A percentile compares a stretch with the other conserved stretches of the same genome.
These are phyloP conservation scores for Baudoinia panamericana DNA, from an alignment of 495 filamentous ascomycete species.

Conservation along the genomic window DNA sequence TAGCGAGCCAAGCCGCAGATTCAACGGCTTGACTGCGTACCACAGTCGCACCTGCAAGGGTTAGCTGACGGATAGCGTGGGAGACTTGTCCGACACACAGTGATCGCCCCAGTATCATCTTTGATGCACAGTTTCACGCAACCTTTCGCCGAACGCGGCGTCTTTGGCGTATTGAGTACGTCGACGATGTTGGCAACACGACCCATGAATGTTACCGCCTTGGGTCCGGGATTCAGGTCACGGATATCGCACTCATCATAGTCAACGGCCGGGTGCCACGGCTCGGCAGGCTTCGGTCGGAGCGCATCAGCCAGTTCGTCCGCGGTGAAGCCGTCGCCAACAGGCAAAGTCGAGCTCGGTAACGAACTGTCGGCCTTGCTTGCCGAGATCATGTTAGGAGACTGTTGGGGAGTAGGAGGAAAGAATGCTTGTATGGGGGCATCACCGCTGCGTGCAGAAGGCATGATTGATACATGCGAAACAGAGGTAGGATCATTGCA, in stretches of 20 bases:
- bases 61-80: not conserved
- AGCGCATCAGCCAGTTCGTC: conserved; percentile 33
- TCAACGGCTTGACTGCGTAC: conserved; percentile 25
- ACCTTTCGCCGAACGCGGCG: conserved; percentile 32
- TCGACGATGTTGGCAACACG: conserved; percentile 45
- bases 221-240: conserved; percentile 39
- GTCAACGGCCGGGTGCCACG: conserved; percentile 42
- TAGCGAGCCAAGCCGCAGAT: conserved; percentile 27
- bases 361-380: too few species aligned
- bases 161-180: conserved; percentile 28
- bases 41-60: conserved; percentile 26
- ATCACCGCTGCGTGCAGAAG: conserved; percentile 15
- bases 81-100: conserved; percentile 29
- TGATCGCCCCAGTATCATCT: conserved; percentile 45
- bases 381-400: conserved; percentile 7
- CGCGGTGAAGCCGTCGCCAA: conserved; percentile 40
- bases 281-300: conserved; percentile 29
- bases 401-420: conserved; percentile 9
- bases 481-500: too few species aligned
- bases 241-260: conserved; percentile 41
- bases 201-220: conserved; percentile 41
- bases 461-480: too few species aligned
- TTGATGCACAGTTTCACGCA: conserved; percentile 43
- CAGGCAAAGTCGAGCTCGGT: conserved; percentile 4
- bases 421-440: conserved; percentile 19